Evolutionary conservation across 108 stramenopile species (phyloP).

Genomic region (Cylindrotheca fusiformis): DNA sequence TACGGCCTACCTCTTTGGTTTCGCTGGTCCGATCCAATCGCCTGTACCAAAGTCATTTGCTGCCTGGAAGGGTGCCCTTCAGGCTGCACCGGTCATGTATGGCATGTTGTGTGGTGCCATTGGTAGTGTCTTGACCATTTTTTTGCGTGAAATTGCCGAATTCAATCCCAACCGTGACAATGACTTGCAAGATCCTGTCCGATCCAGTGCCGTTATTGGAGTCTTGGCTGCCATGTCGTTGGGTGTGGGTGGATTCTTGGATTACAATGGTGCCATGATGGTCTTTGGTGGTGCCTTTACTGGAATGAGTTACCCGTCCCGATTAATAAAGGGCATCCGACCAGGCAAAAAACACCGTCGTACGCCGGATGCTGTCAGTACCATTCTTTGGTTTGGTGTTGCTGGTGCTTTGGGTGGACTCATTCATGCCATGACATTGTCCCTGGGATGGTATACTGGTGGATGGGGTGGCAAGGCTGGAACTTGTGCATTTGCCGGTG

Average conservation of each 20-base stretch:
- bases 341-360: conserved; percentile 2
- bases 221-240: conserved; percentile 27
- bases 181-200: conserved; percentile 54
- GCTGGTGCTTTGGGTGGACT: conserved; percentile 56
- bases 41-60: neutral
- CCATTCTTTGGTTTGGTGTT: conserved; percentile 38
- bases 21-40: neutral
- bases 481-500: conserved; percentile 51
- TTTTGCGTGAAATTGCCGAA: conserved; percentile 47
- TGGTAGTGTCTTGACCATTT: conserved; percentile 55
- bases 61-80: neutral
- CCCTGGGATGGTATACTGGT: conserved; percentile 35
- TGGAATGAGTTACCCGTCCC: conserved; percentile 57
- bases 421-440: conserved; percentile 55
- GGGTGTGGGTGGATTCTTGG: neutral
- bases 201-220: conserved; percentile 54
- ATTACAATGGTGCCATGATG: conserved; percentile 42
- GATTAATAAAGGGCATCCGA: conserved; percentile 35
- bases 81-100: neutral
- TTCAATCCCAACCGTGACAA: conserved; percentile 39
- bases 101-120: conserved; percentile 35
- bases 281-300: conserved; percentile 64
- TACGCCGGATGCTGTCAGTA: conserved; percentile 9
- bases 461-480: conserved; percentile 76
- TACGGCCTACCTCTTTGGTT: conserved; percentile 30